These are phyloP conservation scores for Caryopteris hybrid DNA, from an alignment of 305 asterid species.

Conservation along the genomic window DNA sequence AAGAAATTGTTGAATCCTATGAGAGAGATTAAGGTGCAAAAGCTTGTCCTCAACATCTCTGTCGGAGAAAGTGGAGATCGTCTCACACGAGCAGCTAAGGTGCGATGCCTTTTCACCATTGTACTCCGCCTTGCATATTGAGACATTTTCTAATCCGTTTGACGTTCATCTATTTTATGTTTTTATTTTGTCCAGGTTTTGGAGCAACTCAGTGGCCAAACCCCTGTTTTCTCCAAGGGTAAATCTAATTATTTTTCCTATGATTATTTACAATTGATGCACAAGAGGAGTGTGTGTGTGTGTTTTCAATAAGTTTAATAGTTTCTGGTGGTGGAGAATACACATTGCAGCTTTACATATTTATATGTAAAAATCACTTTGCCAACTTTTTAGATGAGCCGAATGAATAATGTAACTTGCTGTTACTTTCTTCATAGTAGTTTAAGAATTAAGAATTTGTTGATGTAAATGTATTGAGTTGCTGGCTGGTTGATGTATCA, in stretches of 20 bases:
- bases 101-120: not conserved
- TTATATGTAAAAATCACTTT: not conserved
- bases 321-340: not conserved
- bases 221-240: constrained; percentile 70
- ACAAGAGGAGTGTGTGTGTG: too few relatives aligned
- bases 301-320: too few relatives aligned
- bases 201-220: constrained; percentile 86
- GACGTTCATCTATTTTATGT: not conserved
- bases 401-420: too few relatives aligned
- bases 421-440: not conserved
- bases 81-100: constrained; percentile 89
- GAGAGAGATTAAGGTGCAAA: constrained; percentile 88
- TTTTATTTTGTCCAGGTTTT: constrained; percentile 39
- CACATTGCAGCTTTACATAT: not conserved
- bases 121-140: not conserved
- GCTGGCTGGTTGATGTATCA: not conserved
- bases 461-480: not conserved
- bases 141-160: not conserved
- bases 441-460: not conserved
- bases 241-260: not conserved
- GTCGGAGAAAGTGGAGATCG: constrained; percentile 95
- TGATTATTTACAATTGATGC: not conserved
- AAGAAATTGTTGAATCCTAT: constrained; percentile 72
- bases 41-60: constrained; percentile 77
- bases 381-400: not conserved